A percentile compares a stretch with the other conserved stretches of the same genome.
Conservation (phyloP, 768 basidiomycete genomes). For the Rhodocollybia butyracea region DNA sequence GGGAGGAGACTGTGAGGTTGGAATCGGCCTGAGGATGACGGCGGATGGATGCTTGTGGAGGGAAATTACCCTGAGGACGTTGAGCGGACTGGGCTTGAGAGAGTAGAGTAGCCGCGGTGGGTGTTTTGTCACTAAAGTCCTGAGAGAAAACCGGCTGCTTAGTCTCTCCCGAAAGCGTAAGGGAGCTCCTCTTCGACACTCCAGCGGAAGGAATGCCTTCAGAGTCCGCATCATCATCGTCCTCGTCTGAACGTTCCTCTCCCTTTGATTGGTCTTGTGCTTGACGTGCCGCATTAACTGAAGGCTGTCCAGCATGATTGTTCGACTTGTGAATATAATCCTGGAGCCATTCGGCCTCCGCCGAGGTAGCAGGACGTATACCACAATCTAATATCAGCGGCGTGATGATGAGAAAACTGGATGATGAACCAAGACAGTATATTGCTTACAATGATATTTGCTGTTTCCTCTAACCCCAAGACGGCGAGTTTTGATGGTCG, state of each 20-base stretch:
- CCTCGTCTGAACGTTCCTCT: conserved; percentile 78
- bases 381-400: conserved; percentile 67
- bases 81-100: conserved; percentile 73
- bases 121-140: conserved; percentile 82
- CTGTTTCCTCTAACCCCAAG: conserved; percentile 91
- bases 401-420: conserved; percentile 21
- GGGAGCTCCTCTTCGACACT: conserved; percentile 71
- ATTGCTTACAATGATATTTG: conserved; percentile 87
- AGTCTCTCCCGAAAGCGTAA: conserved; percentile 60
- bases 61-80: conserved; percentile 57
- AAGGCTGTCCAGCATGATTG: conserved; percentile 75
- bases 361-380: conserved; percentile 86
- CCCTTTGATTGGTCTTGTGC: conserved; percentile 71
- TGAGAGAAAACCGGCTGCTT: conserved; percentile 55
- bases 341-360: conserved; percentile 89
- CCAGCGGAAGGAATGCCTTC: conserved; percentile 63
- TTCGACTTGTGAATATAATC: conserved; percentile 91
- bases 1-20: conserved; percentile 50
- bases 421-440: conserved; percentile 25
- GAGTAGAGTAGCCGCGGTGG: conserved; percentile 72
- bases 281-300: conserved; percentile 69
- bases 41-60: conserved; percentile 73
- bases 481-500: conserved; percentile 91
- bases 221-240: conserved; percentile 80
- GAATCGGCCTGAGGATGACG: conserved; percentile 64